Base-by-base conservation (phyloP, 2,329 filamentous ascomycete genomes). In the Ceratocystis huliohia region DNA sequence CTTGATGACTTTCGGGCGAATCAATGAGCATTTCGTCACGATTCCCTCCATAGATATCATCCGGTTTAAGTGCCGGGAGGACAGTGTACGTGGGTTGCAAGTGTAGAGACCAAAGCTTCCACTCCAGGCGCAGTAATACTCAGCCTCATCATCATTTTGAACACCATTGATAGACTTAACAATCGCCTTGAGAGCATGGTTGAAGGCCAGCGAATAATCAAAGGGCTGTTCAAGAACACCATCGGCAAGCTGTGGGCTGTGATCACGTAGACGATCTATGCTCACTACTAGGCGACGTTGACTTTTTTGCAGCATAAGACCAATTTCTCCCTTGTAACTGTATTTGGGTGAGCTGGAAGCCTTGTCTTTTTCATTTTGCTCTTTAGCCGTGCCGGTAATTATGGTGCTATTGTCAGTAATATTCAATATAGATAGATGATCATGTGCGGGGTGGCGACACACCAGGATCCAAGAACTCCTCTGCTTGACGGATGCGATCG, bases 41-140 rank as follows among this genome's bases (percentile, higher is more conserved):
- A 99, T 99, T 61, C 94, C 94, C 77, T 99, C 94, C 64, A 99
- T 82, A 2, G 92, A 96, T 15, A 99, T 89, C 92, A 99, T 96
- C 73, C 89, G 87, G 76, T 99, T 99, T 66, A 99, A 83, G 72
- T 96, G 89, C 50, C 85, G 82, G 1, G 93, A 96, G 63, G 90
- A 90, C 37, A 99, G 79, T 0, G 94, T 97, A 71, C 94, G 85
- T 50, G 94, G 94, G 73, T 96, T 99, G 82, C 92, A 96, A 13
- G 92, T 84, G 74, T 90, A 94, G 74, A 96, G 87, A 70, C 95
- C 94, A 74, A 99, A 99, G 74, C 91, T 96, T 70, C 94, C 94
- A 66, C 93, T 85, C 78, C 90, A 97, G n/a, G 94, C 94, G 73
- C 94, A 96, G 75, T 99, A 97, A 78, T 96, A 99, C 71, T 90